Conservation (phyloP, 805 yeast species). For the Teunomyces cretensis region DNA sequence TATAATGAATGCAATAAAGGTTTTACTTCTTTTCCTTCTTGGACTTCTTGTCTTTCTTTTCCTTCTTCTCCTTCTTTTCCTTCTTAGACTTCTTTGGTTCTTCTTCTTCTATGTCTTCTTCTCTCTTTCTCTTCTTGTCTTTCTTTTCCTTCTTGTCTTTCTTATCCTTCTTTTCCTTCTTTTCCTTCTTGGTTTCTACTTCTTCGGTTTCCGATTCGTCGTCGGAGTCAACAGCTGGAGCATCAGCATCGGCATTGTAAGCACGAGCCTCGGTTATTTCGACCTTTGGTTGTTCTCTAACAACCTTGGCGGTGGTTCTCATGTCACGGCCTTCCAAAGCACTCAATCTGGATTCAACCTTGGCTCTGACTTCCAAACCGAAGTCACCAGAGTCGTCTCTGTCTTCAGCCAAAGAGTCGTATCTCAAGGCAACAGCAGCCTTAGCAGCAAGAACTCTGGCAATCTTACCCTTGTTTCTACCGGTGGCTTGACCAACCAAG, state of each 20-base stretch:
- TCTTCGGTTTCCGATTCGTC: constrained; percentile 34
- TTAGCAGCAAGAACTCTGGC: constrained; percentile 98
- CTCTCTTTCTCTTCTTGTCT: constrained; percentile 21
- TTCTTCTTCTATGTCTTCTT: constrained; percentile 26
- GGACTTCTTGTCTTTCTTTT: constrained; percentile 39
- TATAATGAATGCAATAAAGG: constrained; percentile 4
- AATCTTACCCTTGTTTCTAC: constrained; percentile 97
- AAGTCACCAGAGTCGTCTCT: constrained; percentile 93
- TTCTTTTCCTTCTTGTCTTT: constrained; percentile 26
- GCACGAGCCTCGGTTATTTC: constrained; percentile 82
- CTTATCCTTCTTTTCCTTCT: constrained; percentile 32
- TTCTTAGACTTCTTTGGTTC: constrained; percentile 43
- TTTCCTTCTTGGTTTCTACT: constrained; percentile 30
- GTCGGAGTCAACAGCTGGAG: constrained; percentile 44
- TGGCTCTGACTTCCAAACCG: constrained; percentile 87
- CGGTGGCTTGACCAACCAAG: constrained; percentile 95
- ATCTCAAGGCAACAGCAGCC: constrained; percentile 95
- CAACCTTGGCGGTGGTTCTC: constrained; percentile 82
- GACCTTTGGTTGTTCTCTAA: constrained; percentile 81
- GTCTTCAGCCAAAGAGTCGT: constrained; percentile 95
- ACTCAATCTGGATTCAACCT: constrained; percentile 92
- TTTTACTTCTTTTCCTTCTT: constrained; percentile 29
- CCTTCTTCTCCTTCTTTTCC: constrained; percentile 54
- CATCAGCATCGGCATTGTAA: constrained; percentile 95
- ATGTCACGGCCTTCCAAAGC: constrained; percentile 95